These are phyloP conservation scores for Isatis lusitanica DNA, from an alignment of 441 rosid species.

Conservation along the genomic window DNA sequence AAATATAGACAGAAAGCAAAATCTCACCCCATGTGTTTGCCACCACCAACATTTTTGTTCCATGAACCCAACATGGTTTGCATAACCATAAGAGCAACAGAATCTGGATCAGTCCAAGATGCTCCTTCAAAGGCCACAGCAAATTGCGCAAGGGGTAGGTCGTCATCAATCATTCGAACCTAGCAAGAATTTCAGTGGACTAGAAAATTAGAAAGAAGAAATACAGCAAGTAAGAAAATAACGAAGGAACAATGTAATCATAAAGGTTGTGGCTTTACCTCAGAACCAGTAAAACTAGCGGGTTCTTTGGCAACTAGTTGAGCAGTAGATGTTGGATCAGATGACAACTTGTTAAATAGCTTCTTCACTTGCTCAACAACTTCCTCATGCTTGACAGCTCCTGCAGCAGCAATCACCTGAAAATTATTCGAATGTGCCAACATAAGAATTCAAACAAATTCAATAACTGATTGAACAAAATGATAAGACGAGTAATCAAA, in stretches of 20 bases:
- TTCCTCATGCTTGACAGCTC: slow-evolving; percentile 98
- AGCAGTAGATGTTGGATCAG: slow-evolving; percentile 82
- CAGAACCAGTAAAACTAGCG: slow-evolving; percentile 89
- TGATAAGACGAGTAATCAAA: not conserved
- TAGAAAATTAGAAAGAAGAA: slow-evolving; percentile 12
- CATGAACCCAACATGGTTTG: slow-evolving; percentile 98
- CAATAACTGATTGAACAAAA: not conserved
- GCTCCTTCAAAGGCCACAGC: slow-evolving; percentile 97
- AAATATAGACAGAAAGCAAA: not conserved
- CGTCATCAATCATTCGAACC: slow-evolving; percentile 95
- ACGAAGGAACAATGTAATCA: not conserved
- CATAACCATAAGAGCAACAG: slow-evolving; percentile 93
- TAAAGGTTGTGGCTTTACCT: slow-evolving; percentile 52
- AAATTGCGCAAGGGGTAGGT: slow-evolving; percentile 94
- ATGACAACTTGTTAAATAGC: slow-evolving; percentile 74
- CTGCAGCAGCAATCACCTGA: slow-evolving; percentile 93
- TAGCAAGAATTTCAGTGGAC: slow-evolving; percentile 33
- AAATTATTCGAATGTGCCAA: slow-evolving; percentile 2
- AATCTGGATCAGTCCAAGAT: slow-evolving; percentile 99
- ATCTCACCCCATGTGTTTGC: slow-evolving; percentile 98
- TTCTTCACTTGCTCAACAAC: slow-evolving; percentile 86
- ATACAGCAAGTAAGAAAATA: not conserved
- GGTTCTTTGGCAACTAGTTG: slow-evolving; percentile 88
- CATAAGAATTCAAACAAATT: slow-evolving; percentile 8
- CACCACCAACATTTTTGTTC: slow-evolving; percentile 84